Evolutionary conservation across 495 filamentous ascomycete genomes (phyloP).

Genomic region (Tuber aestivum): DNA sequence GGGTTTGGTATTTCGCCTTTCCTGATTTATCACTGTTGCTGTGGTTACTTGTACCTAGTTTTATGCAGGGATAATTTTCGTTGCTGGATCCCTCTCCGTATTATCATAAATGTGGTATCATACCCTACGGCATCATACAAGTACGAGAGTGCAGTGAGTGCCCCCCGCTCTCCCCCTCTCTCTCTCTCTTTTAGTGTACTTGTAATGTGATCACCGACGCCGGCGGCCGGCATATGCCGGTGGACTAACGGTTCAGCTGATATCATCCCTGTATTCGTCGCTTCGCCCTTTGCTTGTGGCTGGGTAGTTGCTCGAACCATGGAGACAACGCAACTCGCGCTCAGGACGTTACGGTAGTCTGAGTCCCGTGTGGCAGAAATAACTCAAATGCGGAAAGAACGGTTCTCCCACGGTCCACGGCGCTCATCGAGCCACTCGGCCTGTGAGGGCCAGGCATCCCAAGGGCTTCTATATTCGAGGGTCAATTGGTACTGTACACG

Average conservation of each 20-base stretch:
- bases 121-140: no score
- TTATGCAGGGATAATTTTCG: no score
- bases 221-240: no score
- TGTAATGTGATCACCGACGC: not conserved
- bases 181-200: not conserved
- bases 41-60: no score
- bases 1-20: no score
- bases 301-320: not conserved
- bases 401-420: not conserved
- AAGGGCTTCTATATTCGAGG: not conserved
- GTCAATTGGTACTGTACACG: not conserved
- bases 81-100: no score
- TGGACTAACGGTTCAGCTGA: not conserved
- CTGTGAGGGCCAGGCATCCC: not conserved
- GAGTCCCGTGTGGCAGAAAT: not conserved
- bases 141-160: no score
- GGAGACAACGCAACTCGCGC: not conserved
- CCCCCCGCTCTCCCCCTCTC: no score
- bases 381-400: not conserved
- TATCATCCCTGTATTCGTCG: no score
- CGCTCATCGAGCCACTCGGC: not conserved
- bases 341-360: not conserved
- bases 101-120: no score
- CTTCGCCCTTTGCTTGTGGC: not conserved
- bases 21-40: no score